A percentile compares a stretch with the other conserved stretches of the same genome.
Conservation (phyloP, 768 basidiomycete species). For the Paxillus involutus region DNA sequence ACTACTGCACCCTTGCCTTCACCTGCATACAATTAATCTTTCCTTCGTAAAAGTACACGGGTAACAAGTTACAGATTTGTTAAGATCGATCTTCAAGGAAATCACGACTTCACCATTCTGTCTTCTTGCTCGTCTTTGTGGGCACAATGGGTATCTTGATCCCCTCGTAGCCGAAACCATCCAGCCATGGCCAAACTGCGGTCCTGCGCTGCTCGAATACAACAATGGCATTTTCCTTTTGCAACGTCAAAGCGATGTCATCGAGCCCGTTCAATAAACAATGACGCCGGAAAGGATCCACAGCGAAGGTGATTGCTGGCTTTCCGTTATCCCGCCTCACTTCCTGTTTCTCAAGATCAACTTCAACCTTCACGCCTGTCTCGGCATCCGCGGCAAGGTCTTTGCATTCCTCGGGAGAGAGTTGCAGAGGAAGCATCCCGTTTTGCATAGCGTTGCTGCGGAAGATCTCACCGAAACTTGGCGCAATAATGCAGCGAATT, state of each 20-base stretch:
- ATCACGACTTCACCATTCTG: conserved; percentile 62
- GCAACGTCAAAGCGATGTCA: conserved; percentile 93
- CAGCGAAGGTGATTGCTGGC: conserved; percentile 69
- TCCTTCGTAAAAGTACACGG: conserved; percentile 18
- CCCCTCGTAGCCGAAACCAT: conserved; percentile 90
- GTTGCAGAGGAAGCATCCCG: conserved; percentile 79
- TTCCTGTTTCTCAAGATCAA: conserved; percentile 83
- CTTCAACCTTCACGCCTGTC: conserved; percentile 72
- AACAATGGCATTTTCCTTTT: conserved; percentile 69
- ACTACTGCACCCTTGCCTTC: too few relatives aligned
- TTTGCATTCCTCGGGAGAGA: conserved; percentile 70
- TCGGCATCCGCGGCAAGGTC: conserved; percentile 77
- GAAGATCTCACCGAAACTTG: conserved; percentile 91
- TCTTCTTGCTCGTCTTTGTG: conserved; percentile 45
- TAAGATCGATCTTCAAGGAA: background rate
- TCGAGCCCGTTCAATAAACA: conserved; percentile 95
- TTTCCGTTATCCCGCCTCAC: conserved; percentile 76
- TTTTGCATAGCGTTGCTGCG: conserved; percentile 90
- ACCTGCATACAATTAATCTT: too few relatives aligned
- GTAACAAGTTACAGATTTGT: conserved; percentile 25
- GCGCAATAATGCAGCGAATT: conserved; percentile 84
- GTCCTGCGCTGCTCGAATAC: conserved; percentile 79
- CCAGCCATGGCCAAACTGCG: conserved; percentile 90
- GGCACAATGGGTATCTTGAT: conserved; percentile 63
- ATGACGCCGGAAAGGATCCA: conserved; percentile 89